These are phyloP conservation scores for Recurvomyces mirabilis DNA, from an alignment of 495 filamentous ascomycete species.

Conservation along the genomic window DNA sequence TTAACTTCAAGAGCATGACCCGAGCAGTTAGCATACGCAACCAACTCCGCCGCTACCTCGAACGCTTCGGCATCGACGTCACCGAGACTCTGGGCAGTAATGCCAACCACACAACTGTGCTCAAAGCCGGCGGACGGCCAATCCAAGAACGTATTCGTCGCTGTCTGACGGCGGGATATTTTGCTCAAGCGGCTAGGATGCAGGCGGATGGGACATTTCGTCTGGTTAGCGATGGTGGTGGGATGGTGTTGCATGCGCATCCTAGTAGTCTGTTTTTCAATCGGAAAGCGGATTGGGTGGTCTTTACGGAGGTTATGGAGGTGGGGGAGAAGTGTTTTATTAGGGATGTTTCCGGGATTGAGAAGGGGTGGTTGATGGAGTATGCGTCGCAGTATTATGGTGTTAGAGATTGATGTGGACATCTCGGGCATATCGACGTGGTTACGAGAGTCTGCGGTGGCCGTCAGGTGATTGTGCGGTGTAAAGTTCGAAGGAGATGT, in stretches of 20 bases:
- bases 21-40: conserved; percentile 77
- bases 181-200: conserved; percentile 93
- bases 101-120: conserved; percentile 16
- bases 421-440: too few relatives aligned
- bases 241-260: conserved; percentile 68
- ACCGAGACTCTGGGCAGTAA: conserved; percentile 44
- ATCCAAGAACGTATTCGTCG: conserved; percentile 65
- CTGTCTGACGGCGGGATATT: conserved; percentile 85
- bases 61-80: conserved; percentile 66
- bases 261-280: conserved; percentile 95
- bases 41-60: conserved; percentile 78
- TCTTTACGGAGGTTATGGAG: conserved; percentile 93
- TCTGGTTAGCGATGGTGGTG: conserved; percentile 53
- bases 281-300: conserved; percentile 93
- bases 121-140: conserved; percentile 28
- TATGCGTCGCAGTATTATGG: conserved; percentile 80
- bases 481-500: too few relatives aligned
- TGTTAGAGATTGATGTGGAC: conserved; percentile 28
- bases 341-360: conserved; percentile 80
- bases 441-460: too few relatives aligned
- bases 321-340: conserved; percentile 84
- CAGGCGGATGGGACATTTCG: conserved; percentile 85
- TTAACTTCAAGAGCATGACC: conserved; percentile 75
- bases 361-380: conserved; percentile 82
- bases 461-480: too few relatives aligned